These are phyloP conservation scores for Euclidium syriacum DNA, from an alignment of 345 rosid species.

Conservation along the genomic window DNA sequence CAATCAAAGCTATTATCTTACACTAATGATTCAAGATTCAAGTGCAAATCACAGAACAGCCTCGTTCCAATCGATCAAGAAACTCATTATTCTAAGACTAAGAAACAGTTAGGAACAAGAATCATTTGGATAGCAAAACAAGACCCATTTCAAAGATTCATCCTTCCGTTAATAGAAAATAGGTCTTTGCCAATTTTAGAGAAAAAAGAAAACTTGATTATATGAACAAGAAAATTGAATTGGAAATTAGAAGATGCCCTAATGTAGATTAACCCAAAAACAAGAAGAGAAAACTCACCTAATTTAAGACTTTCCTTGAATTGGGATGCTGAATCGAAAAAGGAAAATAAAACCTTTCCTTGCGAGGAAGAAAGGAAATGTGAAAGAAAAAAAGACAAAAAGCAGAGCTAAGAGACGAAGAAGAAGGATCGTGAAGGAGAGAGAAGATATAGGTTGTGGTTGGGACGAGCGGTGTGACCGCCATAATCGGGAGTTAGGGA, in stretches of 20 bases:
- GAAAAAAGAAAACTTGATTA: slow-evolving; percentile 1
- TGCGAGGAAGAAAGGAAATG: slow-evolving; percentile 38
- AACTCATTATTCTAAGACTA: not conserved
- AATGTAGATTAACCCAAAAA: slow-evolving; percentile 6
- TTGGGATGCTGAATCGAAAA: not conserved
- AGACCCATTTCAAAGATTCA: not conserved
- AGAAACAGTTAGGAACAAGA: slow-evolving; percentile 1
- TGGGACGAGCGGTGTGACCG: slow-evolving; percentile 52
- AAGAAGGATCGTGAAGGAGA: slow-evolving; percentile 12
- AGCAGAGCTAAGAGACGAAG: slow-evolving; percentile 10
- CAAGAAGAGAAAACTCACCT: slow-evolving; percentile 17
- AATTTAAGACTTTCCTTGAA: slow-evolving; percentile 15
- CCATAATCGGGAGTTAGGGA: slow-evolving; percentile 39
- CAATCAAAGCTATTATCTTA: not conserved
- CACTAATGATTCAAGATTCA: not conserved
- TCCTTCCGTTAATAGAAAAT: not conserved
- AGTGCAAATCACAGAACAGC: not conserved
- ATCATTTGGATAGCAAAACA: not conserved
- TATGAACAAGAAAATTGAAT: no score
- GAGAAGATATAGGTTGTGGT: slow-evolving; percentile 38
- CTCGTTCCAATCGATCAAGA: not conserved
- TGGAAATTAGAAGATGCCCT: not conserved
- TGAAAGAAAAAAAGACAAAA: not conserved
- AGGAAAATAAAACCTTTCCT: slow-evolving; percentile 9
- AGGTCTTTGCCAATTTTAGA: not conserved